Percentiles rank a stretch among this genome's conserved stretches.
These are phyloP conservation scores for Aureobasidium sp. DNA, from an alignment of 2,329 filamentous ascomycete species.

Conservation along the genomic window DNA sequence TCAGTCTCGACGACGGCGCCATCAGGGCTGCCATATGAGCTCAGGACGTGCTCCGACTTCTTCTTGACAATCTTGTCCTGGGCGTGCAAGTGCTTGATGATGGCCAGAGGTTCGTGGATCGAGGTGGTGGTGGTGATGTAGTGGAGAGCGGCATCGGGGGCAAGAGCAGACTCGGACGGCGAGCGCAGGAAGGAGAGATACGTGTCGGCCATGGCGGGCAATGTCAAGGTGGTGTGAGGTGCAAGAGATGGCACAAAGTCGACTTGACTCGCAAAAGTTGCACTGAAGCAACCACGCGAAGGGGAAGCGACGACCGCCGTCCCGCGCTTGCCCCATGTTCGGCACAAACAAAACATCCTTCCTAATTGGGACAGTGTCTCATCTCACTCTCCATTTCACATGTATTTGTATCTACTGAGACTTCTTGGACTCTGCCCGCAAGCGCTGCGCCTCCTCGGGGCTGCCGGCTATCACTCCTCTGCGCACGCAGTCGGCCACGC, in stretches of 20 bases:
- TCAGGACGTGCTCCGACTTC: slow-evolving; percentile 71
- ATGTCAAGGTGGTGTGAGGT: neutral
- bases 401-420: neutral
- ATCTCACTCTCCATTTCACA: neutral
- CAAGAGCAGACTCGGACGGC: slow-evolving; percentile 37
- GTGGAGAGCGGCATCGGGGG: slow-evolving; percentile 48
- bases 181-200: slow-evolving; percentile 42
- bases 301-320: neutral
- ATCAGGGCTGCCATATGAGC: slow-evolving; percentile 62
- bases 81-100: slow-evolving; percentile 72
- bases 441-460: slow-evolving; percentile 25
- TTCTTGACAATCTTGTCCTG: slow-evolving; percentile 71
- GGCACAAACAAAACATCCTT: neutral
- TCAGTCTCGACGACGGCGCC: slow-evolving; percentile 71
- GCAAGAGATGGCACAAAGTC: too few relatives aligned
- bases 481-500: slow-evolving; percentile 36
- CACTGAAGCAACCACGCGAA: slow-evolving; percentile 8
- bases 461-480: slow-evolving; percentile 30
- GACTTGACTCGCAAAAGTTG: slow-evolving; percentile 7
- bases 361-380: neutral
- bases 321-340: neutral
- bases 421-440: slow-evolving; percentile 20
- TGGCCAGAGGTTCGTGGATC: slow-evolving; percentile 62
- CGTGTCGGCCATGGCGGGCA: slow-evolving; percentile 32
- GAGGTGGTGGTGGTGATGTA: slow-evolving; percentile 85